Evolutionary conservation across 2,329 filamentous ascomycete genomes (phyloP).

Genomic region (Cadophora malorum): DNA sequence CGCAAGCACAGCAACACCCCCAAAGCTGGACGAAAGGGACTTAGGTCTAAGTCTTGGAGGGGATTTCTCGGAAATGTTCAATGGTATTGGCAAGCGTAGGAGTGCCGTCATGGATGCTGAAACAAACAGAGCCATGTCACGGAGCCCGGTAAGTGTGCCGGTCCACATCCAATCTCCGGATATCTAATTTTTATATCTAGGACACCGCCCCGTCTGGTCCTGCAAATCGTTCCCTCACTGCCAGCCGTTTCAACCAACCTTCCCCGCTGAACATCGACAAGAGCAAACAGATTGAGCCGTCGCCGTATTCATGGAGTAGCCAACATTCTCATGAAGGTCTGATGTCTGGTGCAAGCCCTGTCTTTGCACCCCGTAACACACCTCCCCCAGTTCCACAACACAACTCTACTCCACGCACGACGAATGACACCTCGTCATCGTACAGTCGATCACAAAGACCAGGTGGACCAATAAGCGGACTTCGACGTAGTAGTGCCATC

Average conservation of each 20-base stretch:
- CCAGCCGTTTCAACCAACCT: constrained; percentile 38
- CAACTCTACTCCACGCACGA: constrained; percentile 30
- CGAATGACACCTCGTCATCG: constrained; percentile 23
- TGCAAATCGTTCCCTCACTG: constrained; percentile 32
- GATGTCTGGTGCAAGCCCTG: constrained; percentile 41
- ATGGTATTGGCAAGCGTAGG: constrained; percentile 42
- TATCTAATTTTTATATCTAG: constrained; percentile 32
- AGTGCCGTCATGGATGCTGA: constrained; percentile 40
- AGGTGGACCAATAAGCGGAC: constrained; percentile 31
- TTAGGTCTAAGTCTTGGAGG: constrained; percentile 44
- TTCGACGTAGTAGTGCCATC: constrained; percentile 43
- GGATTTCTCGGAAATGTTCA: constrained; percentile 47
- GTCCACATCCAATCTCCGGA: constrained; percentile 15
- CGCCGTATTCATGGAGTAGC: constrained; percentile 44
- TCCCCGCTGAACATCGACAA: constrained; percentile 42
- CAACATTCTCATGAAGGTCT: constrained; percentile 43
- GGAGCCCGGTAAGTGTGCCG: constrained; percentile 40
- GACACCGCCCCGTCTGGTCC: constrained; percentile 35
- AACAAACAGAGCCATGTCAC: constrained; percentile 35
- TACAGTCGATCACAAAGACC: constrained; percentile 32
- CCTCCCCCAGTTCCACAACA: constrained; percentile 38
- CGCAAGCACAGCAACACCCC: constrained; percentile 45
- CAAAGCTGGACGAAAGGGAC: constrained; percentile 42
- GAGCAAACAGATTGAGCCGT: constrained; percentile 38
- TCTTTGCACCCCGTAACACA: constrained; percentile 26